These are phyloP conservation scores for Yamadazyma songkhlaensis DNA, from an alignment of 1,139 yeast genomes.

Conservation along the genomic window DNA sequence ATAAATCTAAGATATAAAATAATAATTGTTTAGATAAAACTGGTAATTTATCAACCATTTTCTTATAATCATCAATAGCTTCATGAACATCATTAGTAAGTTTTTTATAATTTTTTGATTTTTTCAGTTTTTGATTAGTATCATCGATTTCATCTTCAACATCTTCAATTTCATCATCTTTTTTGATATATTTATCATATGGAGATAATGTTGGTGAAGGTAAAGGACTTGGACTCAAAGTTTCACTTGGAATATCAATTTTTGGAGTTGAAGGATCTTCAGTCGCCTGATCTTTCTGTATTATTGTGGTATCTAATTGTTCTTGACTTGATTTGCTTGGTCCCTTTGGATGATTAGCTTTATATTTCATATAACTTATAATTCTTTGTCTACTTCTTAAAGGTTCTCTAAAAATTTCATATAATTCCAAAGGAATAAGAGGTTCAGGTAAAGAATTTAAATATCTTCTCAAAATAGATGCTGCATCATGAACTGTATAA, in stretches of 20 bases:
- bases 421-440: slow-evolving; percentile 72
- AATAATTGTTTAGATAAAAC: slow-evolving; percentile 72
- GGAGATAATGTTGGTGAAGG: slow-evolving; percentile 9
- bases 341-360: slow-evolving; percentile 42
- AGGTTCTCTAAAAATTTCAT: slow-evolving; percentile 80
- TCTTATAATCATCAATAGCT: slow-evolving; percentile 70
- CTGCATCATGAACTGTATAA: slow-evolving; percentile 97
- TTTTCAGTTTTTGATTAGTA: slow-evolving; percentile 16
- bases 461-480: slow-evolving; percentile 81
- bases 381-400: slow-evolving; percentile 59
- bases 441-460: slow-evolving; percentile 92
- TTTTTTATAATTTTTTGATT: slow-evolving; percentile 38
- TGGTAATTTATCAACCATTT: slow-evolving; percentile 65
- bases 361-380: slow-evolving; percentile 58
- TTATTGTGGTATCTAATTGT: too few relatives aligned
- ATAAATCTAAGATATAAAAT: slow-evolving; percentile 82
- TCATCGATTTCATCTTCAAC: slow-evolving; percentile 7
- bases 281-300: too few relatives aligned
- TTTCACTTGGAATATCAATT: background rate
- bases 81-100: slow-evolving; percentile 60
- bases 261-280: background rate
- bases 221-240: slow-evolving; percentile 2
- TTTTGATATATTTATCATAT: slow-evolving; percentile 4
- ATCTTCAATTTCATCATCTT: slow-evolving; percentile 8
- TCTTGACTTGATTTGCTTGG: background rate